These are phyloP conservation scores for Boletus vermiculosoides DNA, from an alignment of 768 basidiomycete species.

Conservation along the genomic window DNA sequence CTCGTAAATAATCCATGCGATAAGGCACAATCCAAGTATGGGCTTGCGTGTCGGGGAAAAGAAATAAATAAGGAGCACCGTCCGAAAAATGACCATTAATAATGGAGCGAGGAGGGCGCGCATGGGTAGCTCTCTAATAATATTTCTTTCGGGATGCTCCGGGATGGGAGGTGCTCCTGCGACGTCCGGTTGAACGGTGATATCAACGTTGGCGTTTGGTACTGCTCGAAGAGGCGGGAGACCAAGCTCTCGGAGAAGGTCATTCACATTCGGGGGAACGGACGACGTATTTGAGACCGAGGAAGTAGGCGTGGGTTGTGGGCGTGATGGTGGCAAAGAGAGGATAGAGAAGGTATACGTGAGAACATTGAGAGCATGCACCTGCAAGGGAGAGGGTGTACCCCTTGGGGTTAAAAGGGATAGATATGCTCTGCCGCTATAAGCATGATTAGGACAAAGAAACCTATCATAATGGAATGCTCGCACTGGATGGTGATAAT, in stretches of 20 bases:
- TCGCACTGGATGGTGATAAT: slow-evolving; percentile 22
- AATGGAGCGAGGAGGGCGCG: slow-evolving; percentile 69
- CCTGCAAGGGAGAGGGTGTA: slow-evolving; percentile 56
- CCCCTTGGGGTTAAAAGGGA: slow-evolving; percentile 45
- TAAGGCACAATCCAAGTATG: slow-evolving; percentile 60
- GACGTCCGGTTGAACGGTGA: slow-evolving; percentile 16
- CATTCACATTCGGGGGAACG: slow-evolving; percentile 54
- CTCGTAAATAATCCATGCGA: slow-evolving; percentile 73
- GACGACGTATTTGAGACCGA: slow-evolving; percentile 24
- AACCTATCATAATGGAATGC: background rate
- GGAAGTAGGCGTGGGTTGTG: slow-evolving; percentile 24
- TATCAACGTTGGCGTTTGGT: slow-evolving; percentile 26
- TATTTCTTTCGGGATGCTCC: slow-evolving; percentile 31
- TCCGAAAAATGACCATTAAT: slow-evolving; percentile 66
- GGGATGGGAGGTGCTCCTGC: slow-evolving; percentile 18
- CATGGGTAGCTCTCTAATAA: slow-evolving; percentile 56
- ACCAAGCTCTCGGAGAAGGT: slow-evolving; percentile 63
- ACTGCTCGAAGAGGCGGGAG: slow-evolving; percentile 49
- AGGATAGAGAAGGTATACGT: slow-evolving; percentile 52
- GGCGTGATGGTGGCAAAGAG: slow-evolving; percentile 49
- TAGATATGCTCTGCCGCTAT: slow-evolving; percentile 46
- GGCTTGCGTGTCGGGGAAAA: slow-evolving; percentile 75
- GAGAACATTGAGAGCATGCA: slow-evolving; percentile 47
- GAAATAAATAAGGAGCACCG: slow-evolving; percentile 68
- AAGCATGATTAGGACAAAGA: slow-evolving; percentile 7